phyloP scores from a whole-genome alignment of 331 rosid species.

The Telfairia occidentalis region DNA sequence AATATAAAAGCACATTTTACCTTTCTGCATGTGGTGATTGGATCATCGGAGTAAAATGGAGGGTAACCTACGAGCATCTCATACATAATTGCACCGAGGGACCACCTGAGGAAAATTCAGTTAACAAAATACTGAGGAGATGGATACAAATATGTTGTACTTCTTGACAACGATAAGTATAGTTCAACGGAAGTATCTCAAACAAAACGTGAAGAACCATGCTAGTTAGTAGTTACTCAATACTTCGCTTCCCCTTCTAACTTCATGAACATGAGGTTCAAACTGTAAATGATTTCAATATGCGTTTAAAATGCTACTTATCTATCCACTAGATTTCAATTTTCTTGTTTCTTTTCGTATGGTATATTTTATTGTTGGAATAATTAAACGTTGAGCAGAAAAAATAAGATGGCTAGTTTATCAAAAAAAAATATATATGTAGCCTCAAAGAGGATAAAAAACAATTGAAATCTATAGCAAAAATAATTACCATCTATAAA shows the following conservation, averaged over 20 bases:
- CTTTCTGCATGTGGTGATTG: constrained; percentile 93
- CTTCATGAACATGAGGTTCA: background rate
- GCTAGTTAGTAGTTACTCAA: background rate
- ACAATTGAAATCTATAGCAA: background rate
- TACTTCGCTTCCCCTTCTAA: background rate
- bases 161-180: background rate
- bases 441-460: background rate
- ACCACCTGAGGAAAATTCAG: constrained; percentile 62
- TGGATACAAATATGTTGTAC: background rate
- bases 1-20: constrained; percentile 28
- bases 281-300: background rate
- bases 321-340: background rate
- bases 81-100: constrained; percentile 93
- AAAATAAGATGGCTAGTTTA: background rate
- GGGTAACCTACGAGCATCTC: constrained; percentile 99
- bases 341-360: background rate
- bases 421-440: background rate
- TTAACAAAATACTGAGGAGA: constrained; percentile 12
- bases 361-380: background rate
- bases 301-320: background rate
- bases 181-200: background rate
- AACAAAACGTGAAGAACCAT: background rate
- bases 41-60: constrained; percentile 95
- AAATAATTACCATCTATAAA: background rate
- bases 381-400: background rate